phyloP scores from a whole-genome alignment of 2,329 filamentous ascomycete species.

The Trichoderma koningiopsis region DNA sequence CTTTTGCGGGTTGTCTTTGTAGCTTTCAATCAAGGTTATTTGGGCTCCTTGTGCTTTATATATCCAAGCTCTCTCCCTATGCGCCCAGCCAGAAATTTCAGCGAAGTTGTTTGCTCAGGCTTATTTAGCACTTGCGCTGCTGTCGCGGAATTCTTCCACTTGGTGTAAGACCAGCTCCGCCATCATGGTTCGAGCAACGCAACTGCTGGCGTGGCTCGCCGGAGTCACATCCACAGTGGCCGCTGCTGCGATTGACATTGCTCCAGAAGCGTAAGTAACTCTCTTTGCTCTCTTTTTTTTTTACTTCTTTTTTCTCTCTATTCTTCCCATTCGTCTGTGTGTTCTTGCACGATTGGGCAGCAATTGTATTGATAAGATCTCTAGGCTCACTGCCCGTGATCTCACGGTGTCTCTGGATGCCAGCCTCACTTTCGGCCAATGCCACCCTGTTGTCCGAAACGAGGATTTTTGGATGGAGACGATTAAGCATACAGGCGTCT shows the following conservation, averaged over 20 bases:
- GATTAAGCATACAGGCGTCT: slow-evolving; percentile 34
- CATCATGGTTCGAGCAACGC: slow-evolving; percentile 17
- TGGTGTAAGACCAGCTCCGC: background rate
- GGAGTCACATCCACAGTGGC: slow-evolving; percentile 9
- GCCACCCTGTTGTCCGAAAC: slow-evolving; percentile 9
- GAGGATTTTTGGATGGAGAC: slow-evolving; percentile 35
- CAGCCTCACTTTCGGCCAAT: slow-evolving; percentile 11
- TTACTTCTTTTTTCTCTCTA: background rate
- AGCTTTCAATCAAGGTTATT: slow-evolving; percentile 5
- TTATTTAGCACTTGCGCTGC: background rate
- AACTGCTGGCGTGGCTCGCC: slow-evolving; percentile 19
- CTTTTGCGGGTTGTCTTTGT: background rate
- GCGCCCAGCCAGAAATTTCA: background rate
- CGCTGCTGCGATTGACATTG: slow-evolving; percentile 15
- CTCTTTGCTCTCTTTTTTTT: no score
- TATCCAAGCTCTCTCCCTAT: background rate
- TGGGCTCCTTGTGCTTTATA: background rate
- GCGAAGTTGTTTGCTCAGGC: background rate
- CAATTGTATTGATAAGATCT: background rate
- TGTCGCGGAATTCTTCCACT: background rate
- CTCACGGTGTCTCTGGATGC: slow-evolving; percentile 4
- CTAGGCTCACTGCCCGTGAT: slow-evolving; percentile 8
- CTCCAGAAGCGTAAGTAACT: slow-evolving; percentile 7
- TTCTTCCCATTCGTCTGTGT: no score
- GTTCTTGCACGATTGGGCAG: background rate